A percentile compares a stretch with the other conserved stretches of the same genome.
Conservation (phyloP, 23 red algal genomes). For the Gracilaria domingensis region DNA sequence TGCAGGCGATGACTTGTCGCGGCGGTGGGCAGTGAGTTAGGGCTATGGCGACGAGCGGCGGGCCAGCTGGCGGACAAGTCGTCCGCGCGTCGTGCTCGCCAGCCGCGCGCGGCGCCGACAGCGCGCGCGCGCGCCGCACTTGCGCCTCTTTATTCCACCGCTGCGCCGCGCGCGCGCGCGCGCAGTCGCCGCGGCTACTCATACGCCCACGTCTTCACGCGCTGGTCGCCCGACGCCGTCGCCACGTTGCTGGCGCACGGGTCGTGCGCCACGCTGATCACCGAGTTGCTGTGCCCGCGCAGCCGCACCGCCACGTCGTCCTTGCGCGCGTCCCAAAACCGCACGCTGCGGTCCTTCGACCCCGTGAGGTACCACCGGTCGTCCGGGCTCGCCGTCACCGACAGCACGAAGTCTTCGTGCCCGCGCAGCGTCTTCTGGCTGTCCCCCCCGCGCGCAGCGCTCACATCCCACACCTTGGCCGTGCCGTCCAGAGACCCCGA, state of each 20-base stretch:
- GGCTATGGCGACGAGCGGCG: too few species aligned
- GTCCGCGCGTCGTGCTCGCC: too few species aligned
- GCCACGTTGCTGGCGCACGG: not conserved
- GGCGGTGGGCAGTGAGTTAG: too few species aligned
- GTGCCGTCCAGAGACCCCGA: not conserved
- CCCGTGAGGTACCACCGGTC: not conserved
- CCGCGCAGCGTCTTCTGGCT: not conserved
- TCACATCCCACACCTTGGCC: slow-evolving; percentile 1
- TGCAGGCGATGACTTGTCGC: too few species aligned
- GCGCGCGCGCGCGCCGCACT: too few species aligned
- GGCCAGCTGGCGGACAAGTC: too few species aligned
- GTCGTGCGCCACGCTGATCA: slow-evolving; percentile 8
- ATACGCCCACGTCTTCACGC: not conserved
- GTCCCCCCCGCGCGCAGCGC: not conserved
- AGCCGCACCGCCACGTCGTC: not conserved
- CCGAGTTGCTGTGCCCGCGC: not conserved
- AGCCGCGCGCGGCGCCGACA: too few species aligned
- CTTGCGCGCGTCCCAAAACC: not conserved
- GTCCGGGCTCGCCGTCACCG: not conserved
- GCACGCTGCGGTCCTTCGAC: not conserved
- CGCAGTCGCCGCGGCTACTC: not conserved
- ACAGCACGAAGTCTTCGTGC: not conserved
- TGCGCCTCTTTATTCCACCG: too few species aligned
- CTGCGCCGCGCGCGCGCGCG: too few species aligned
- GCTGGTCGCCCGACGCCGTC: not conserved